Percentiles rank a stretch among this genome's conserved stretches.
These are phyloP conservation scores for Viridothelium virens DNA, from an alignment of 495 filamentous ascomycete genomes.

Conservation along the genomic window DNA sequence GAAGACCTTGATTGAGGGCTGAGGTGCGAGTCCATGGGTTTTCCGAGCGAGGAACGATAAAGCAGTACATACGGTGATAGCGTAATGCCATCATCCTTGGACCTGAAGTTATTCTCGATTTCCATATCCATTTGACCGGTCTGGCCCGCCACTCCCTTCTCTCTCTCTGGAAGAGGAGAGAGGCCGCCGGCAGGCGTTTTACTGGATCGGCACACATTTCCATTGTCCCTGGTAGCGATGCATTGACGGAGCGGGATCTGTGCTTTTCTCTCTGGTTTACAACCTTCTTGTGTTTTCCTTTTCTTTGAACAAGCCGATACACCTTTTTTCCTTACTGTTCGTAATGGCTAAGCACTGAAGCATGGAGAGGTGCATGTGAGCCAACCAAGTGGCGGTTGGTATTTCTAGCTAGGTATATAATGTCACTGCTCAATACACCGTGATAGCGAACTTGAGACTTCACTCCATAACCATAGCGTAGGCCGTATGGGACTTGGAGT, in stretches of 20 bases:
- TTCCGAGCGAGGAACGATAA: too few species aligned
- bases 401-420: not conserved
- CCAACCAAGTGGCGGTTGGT: not conserved
- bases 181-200: not conserved
- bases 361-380: not conserved
- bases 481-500: too few species aligned
- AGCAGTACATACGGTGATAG: too few species aligned
- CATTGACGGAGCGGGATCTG: not conserved
- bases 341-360: not conserved
- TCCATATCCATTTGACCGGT: too few species aligned
- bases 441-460: not conserved
- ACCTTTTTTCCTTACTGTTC: not conserved
- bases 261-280: not conserved
- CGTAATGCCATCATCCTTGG: too few species aligned
- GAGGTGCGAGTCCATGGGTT: slow-evolving; percentile 11
- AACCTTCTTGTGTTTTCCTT: not conserved
- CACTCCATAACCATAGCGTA: too few species aligned
- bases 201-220: not conserved
- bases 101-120: too few species aligned
- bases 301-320: not conserved
- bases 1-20: slow-evolving; percentile 51
- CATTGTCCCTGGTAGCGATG: not conserved
- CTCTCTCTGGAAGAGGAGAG: not conserved
- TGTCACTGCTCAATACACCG: not conserved
- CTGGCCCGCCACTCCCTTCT: not conserved